These are phyloP conservation scores for Canavalia ensiformis DNA, from an alignment of 306 rosid species.

Conservation along the genomic window DNA sequence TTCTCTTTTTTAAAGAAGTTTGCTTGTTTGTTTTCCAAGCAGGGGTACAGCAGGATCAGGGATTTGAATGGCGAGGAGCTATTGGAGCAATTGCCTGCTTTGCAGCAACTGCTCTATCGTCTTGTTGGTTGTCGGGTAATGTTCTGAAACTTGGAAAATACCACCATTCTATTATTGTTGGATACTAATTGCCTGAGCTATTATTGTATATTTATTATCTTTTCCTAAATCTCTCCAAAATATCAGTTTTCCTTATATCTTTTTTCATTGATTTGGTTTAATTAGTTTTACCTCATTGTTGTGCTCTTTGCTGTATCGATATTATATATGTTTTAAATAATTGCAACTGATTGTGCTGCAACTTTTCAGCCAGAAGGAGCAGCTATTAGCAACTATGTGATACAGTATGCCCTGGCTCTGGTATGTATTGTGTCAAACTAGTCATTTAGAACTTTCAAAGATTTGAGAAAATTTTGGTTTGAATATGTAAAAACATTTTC, in stretches of 20 bases:
- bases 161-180: no score
- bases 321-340: background rate
- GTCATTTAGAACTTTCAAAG: slow-evolving; percentile 10
- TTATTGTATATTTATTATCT: no score
- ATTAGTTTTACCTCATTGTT: background rate
- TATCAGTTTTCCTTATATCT: background rate
- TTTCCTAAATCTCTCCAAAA: no score
- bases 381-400: slow-evolving; percentile 69
- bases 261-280: background rate
- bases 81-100: slow-evolving; percentile 85
- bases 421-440: slow-evolving; percentile 51
- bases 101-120: slow-evolving; percentile 79
- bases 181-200: no score
- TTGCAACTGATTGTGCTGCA: slow-evolving; percentile 33
- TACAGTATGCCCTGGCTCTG: slow-evolving; percentile 89
- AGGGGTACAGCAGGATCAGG: slow-evolving; percentile 81
- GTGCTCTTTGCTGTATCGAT: background rate
- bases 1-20: background rate
- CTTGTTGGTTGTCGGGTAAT: slow-evolving; percentile 82
- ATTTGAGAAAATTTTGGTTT: background rate
- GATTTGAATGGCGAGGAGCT: slow-evolving; percentile 79
- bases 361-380: slow-evolving; percentile 87
- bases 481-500: slow-evolving; percentile 1
- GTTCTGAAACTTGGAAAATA: slow-evolving; percentile 13
- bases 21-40: slow-evolving; percentile 37